Conservation (phyloP, 2,329 filamentous ascomycete species). For the Hypoxylon rubiginosum region DNA sequence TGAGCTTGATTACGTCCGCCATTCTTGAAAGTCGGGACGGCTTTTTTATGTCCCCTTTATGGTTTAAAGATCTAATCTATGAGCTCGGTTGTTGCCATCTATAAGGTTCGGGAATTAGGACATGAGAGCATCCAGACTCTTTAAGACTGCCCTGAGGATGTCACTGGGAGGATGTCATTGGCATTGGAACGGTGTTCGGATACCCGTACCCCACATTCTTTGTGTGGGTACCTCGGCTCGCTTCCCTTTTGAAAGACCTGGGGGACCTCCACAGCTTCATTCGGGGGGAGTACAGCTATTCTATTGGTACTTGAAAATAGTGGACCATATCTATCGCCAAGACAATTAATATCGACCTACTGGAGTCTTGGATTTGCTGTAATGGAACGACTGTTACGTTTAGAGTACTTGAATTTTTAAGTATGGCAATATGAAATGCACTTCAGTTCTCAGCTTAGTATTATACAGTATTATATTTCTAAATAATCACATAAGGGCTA, state of each 20-base stretch:
- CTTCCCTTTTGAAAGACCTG: background rate
- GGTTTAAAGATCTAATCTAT: background rate
- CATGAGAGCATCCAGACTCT: background rate
- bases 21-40: slow-evolving; percentile 44
- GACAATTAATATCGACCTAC: background rate
- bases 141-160: background rate
- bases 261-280: background rate
- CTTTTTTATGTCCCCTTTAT: slow-evolving; percentile 3
- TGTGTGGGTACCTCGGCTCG: background rate
- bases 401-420: background rate
- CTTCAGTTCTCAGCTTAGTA: too few species aligned
- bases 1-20: slow-evolving; percentile 64
- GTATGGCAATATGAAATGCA: too few species aligned
- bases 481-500: background rate
- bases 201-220: background rate
- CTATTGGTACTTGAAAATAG: background rate
- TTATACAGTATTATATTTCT: too few species aligned
- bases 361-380: background rate
- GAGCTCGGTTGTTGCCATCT: background rate
- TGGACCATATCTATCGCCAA: background rate
- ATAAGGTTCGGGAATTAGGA: background rate
- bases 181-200: too few species aligned
- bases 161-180: too few species aligned
- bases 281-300: too few species aligned
- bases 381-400: background rate